phyloP scores from a whole-genome alignment of 2,329 filamentous ascomycete species.

The Fusarium denticulatum region DNA sequence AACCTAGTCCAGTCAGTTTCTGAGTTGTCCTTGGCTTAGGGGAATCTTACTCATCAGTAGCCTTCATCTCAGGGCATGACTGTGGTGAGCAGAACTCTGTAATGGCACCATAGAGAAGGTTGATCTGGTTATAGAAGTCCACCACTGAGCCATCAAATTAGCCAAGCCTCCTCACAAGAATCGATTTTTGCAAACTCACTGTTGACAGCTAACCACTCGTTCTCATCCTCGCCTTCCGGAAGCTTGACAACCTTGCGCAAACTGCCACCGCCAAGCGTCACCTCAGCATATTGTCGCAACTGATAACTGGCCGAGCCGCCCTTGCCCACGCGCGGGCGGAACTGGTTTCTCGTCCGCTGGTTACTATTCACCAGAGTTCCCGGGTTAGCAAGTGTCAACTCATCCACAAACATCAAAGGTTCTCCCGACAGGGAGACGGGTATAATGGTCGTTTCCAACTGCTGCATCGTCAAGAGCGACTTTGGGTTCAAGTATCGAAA shows the following conservation, averaged over 20 bases:
- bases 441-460: constrained; percentile 46
- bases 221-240: constrained; percentile 95
- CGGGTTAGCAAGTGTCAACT: constrained; percentile 46
- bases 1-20: constrained; percentile 66
- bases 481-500: constrained; percentile 49
- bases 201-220: constrained; percentile 98
- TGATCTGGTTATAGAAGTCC: constrained; percentile 99
- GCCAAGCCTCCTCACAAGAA: neutral
- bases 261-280: constrained; percentile 93
- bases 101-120: constrained; percentile 97
- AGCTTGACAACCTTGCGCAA: constrained; percentile 96
- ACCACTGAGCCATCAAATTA: constrained; percentile 71
- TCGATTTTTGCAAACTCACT: constrained; percentile 62
- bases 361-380: constrained; percentile 65
- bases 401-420: constrained; percentile 18
- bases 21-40: neutral
- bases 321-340: constrained; percentile 88
- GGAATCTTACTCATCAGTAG: constrained; percentile 87
- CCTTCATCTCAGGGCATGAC: constrained; percentile 99
- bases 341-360: constrained; percentile 87
- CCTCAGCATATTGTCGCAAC: constrained; percentile 96
- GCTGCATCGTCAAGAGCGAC: constrained; percentile 47
- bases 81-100: constrained; percentile 99
- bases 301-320: constrained; percentile 90
- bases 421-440: constrained; percentile 41